Conservation (phyloP, 495 filamentous ascomycete genomes). For the Neurospora cerealis region DNA sequence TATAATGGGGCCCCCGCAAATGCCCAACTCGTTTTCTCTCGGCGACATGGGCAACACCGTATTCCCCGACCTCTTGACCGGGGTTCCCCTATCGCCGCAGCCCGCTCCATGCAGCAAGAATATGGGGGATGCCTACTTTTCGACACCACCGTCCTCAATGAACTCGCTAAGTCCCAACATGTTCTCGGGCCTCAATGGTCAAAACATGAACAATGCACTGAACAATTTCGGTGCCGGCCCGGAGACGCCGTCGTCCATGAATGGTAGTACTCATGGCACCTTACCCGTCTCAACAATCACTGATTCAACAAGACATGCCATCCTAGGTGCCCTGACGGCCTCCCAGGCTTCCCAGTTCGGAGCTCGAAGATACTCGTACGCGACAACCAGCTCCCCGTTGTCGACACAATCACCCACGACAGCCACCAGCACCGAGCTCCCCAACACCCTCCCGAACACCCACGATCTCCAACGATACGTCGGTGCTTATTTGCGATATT, state of each 20-base stretch:
- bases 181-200: slow-evolving; percentile 39
- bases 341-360: slow-evolving; percentile 66
- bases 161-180: slow-evolving; percentile 46
- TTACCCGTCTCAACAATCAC: slow-evolving; percentile 65
- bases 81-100: slow-evolving; percentile 53
- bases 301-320: slow-evolving; percentile 82
- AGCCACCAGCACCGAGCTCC: slow-evolving; percentile 39
- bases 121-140: slow-evolving; percentile 46
- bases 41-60: slow-evolving; percentile 40
- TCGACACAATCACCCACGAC: slow-evolving; percentile 43
- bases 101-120: slow-evolving; percentile 39
- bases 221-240: slow-evolving; percentile 48
- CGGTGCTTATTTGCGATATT: slow-evolving; percentile 83
- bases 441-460: slow-evolving; percentile 64
- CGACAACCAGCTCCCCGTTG: slow-evolving; percentile 54
- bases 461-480: slow-evolving; percentile 88
- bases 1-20: slow-evolving; percentile 50
- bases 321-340: slow-evolving; percentile 60
- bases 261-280: slow-evolving; percentile 48
- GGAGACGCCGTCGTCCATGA: slow-evolving; percentile 61
- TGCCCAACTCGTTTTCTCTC: slow-evolving; percentile 52
- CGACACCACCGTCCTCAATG: slow-evolving; percentile 57
- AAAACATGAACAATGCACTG: slow-evolving; percentile 48
- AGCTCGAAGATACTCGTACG: slow-evolving; percentile 67
- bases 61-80: slow-evolving; percentile 51